Evolutionary conservation across 257 asterid species (phyloP), one percentile per base, ranked within the genome.

Genomic region (Nemophila menziesii): DNA sequence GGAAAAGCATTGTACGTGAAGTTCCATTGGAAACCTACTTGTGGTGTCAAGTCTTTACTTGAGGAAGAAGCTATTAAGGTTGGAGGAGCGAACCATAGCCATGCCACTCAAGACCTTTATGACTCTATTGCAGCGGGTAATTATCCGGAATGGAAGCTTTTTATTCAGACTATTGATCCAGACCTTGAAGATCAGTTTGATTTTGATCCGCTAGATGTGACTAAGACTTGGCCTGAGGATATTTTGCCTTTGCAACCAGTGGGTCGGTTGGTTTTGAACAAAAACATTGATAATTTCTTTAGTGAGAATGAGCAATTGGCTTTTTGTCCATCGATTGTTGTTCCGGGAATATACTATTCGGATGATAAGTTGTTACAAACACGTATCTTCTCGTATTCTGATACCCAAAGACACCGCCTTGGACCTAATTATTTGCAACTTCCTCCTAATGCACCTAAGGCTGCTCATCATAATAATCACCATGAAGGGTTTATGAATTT

Each of bases 91-190:
- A 65, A 65, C 33, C 72, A 65, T 36, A 65, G 72, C 60, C 67
- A 65, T 36, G 72, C 72, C 43, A 65, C 72, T 16, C 63, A 65
- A 48, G 72, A 66, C 26, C 58, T 66, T 6, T 55, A 61, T 24
- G 68, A 66, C 51, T 60, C 72, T 11, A 66, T 66, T 23, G 65
- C 64, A 20, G 68, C 68, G 45, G 72, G 72, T 9, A 66, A 42
- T 52, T 66, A 60, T 29, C 72, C 68, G 14, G 72, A 66, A 23
- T 66, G 72, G 72, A 61, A 66, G 39, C 72, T 66, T 40, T 60
- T 60, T 36, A 61, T 61, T 37, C 68, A 66, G 46, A 66, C 43
- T 8, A 55, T 66, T 44, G 68, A 60, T 51, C 68, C 64, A 14
- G 61, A 38, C 20, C 43, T 38, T 8, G 72, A 55, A 20, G 68